A percentile compares a stretch with the other conserved stretches of the same genome.
Evolutionary conservation across 768 basidiomycete genomes (phyloP).

Genomic region (Pulveroboletus sp.): DNA sequence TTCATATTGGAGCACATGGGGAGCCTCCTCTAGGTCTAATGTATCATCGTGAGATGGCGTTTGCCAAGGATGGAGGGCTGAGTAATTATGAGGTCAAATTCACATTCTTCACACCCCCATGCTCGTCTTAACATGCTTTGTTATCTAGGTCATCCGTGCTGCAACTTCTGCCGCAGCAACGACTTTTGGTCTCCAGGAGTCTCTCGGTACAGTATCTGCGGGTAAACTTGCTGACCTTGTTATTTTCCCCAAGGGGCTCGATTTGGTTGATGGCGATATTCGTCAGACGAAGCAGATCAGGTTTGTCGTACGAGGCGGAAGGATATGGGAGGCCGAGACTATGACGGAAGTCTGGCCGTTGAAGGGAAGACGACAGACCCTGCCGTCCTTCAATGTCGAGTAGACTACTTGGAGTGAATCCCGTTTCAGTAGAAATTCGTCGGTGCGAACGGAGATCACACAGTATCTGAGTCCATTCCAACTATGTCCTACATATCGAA

Average conservation of each 20-base stretch:
- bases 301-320: constrained; percentile 62
- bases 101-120: background rate
- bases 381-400: constrained; percentile 57
- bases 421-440: background rate
- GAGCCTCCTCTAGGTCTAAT: constrained; percentile 69
- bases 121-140: background rate
- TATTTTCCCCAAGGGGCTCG: constrained; percentile 56
- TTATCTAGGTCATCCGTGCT: constrained; percentile 54
- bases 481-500: constrained; percentile 49
- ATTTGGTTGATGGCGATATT: constrained; percentile 53
- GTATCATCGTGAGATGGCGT: constrained; percentile 73
- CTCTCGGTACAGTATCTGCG: constrained; percentile 56
- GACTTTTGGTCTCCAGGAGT: constrained; percentile 57
- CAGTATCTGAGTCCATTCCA: background rate
- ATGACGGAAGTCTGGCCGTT: constrained; percentile 74
- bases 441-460: background rate
- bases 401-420: constrained; percentile 13
- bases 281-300: constrained; percentile 44
- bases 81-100: constrained; percentile 59
- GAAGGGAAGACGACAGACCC: constrained; percentile 46
- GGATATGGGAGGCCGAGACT: constrained; percentile 61
- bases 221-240: constrained; percentile 73
- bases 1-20: constrained; percentile 72
- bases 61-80: constrained; percentile 58
- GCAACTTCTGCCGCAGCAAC: constrained; percentile 63